Conservation (phyloP, 768 basidiomycete genomes). For the Coprinopsis sp. region DNA sequence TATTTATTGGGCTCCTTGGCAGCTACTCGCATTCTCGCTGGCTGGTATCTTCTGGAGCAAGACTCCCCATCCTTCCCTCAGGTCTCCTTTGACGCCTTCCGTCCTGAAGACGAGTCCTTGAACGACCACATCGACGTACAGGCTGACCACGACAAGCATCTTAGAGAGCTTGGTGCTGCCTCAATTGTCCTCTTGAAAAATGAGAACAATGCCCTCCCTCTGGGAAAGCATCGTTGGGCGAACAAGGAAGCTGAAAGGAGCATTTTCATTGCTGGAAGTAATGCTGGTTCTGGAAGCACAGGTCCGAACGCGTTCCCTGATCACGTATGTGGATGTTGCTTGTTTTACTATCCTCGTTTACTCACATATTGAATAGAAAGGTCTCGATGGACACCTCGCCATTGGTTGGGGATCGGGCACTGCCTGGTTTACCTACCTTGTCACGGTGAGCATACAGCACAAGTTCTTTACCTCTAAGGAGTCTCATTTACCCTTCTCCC, state of each 20-base stretch:
- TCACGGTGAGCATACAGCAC: slow-evolving; percentile 51
- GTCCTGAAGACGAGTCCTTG: slow-evolving; percentile 42
- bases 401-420: slow-evolving; percentile 95
- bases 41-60: slow-evolving; percentile 65
- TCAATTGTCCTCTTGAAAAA: slow-evolving; percentile 80
- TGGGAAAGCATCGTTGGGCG: slow-evolving; percentile 25
- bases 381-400: slow-evolving; percentile 67
- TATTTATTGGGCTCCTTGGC: too few species aligned
- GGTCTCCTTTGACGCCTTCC: slow-evolving; percentile 70
- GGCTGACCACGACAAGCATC: slow-evolving; percentile 60
- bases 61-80: slow-evolving; percentile 57
- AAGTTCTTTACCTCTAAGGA: not conserved
- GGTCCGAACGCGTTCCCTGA: slow-evolving; percentile 74
- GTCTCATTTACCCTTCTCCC: slow-evolving; percentile 22
- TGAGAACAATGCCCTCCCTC: slow-evolving; percentile 46
- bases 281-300: slow-evolving; percentile 54
- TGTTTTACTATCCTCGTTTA: not conserved
- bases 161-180: slow-evolving; percentile 69
- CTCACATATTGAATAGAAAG: slow-evolving; percentile 34
- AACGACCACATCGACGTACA: slow-evolving; percentile 68
- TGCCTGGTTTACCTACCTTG: slow-evolving; percentile 69
- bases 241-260: slow-evolving; percentile 33
- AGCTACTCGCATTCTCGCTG: slow-evolving; percentile 72
- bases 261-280: slow-evolving; percentile 59
- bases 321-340: slow-evolving; percentile 26